Percentiles rank a stretch among this genome's conserved stretches.
These are phyloP conservation scores for Amylocarpus encephaloides DNA, from an alignment of 2,329 filamentous ascomycete species.

Conservation along the genomic window DNA sequence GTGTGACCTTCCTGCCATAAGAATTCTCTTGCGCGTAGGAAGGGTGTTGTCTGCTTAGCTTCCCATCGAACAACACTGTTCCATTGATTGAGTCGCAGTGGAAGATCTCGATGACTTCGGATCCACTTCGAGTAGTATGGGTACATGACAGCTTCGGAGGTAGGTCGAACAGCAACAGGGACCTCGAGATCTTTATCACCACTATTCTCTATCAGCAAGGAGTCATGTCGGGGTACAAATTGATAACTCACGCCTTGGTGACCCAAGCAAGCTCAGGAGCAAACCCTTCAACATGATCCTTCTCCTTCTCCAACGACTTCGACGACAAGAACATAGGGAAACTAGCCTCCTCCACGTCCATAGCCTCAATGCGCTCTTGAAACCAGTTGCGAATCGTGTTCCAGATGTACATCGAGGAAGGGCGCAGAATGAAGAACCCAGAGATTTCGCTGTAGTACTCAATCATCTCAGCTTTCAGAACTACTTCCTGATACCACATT, in stretches of 20 bases:
- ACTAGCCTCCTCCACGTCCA: slow-evolving; percentile 92
- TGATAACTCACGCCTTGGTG: slow-evolving; percentile 61
- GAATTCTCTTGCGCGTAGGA: slow-evolving; percentile 90
- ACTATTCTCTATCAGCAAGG: slow-evolving; percentile 39
- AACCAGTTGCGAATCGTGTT: slow-evolving; percentile 61
- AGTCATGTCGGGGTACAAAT: slow-evolving; percentile 2
- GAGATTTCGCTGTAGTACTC: slow-evolving; percentile 92
- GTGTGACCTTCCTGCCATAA: slow-evolving; percentile 86
- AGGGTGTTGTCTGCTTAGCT: slow-evolving; percentile 85
- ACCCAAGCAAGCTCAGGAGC: slow-evolving; percentile 89
- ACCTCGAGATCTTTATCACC: slow-evolving; percentile 90
- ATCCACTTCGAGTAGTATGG: slow-evolving; percentile 97
- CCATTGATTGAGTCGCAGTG: slow-evolving; percentile 94
- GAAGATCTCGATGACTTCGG: slow-evolving; percentile 89
- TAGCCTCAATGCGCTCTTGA: slow-evolving; percentile 70
- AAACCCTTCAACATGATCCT: slow-evolving; percentile 98
- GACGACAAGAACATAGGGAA: slow-evolving; percentile 94
- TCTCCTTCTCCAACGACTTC: slow-evolving; percentile 73
- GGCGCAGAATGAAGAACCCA: slow-evolving; percentile 92
- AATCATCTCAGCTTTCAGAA: slow-evolving; percentile 94
- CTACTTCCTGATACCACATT: slow-evolving; percentile 95
- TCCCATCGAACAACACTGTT: slow-evolving; percentile 93
- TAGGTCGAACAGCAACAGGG: slow-evolving; percentile 61
- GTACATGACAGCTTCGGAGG: slow-evolving; percentile 81
- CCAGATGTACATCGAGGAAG: slow-evolving; percentile 62